Evolutionary conservation across 441 rosid genomes (phyloP).

Genomic region (Isatis lusitanica): DNA sequence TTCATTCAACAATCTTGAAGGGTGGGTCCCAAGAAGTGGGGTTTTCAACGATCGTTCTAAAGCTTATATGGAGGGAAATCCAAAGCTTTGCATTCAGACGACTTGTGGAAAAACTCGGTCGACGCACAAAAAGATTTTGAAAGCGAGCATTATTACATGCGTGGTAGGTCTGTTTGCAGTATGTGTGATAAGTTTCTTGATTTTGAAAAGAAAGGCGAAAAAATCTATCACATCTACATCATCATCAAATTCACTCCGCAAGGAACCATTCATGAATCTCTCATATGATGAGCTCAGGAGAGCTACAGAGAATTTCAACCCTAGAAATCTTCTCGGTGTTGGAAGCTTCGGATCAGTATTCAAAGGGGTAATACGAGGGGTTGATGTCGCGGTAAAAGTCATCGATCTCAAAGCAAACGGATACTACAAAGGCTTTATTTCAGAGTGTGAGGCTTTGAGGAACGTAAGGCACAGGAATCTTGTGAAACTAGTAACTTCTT

Average conservation of each 20-base stretch:
- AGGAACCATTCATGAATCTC: conserved; percentile 37
- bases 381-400: conserved; percentile 42
- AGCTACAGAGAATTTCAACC: conserved; percentile 41
- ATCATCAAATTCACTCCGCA: conserved; percentile 13
- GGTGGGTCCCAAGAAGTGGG: conserved; percentile 34
- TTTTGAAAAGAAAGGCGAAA: conserved; percentile 26
- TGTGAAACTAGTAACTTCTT: conserved; percentile 55
- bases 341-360: conserved; percentile 62
- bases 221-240: not conserved
- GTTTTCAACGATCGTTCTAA: conserved; percentile 35
- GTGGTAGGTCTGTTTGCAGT: conserved; percentile 7
- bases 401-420: conserved; percentile 36
- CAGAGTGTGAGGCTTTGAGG: conserved; percentile 55
- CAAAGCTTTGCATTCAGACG: conserved; percentile 34
- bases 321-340: conserved; percentile 43
- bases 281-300: conserved; percentile 46
- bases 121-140: conserved; percentile 16
- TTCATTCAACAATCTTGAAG: conserved; percentile 50
- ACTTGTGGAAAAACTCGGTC: conserved; percentile 21
- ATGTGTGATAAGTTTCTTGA: conserved; percentile 23
- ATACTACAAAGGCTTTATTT: conserved; percentile 47
- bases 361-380: conserved; percentile 38
- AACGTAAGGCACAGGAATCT: conserved; percentile 56
- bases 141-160: conserved; percentile 19
- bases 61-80: conserved; percentile 42